Conservation (phyloP, 371 early-diverging fungal species). For the Cladochytrium tenue region DNA sequence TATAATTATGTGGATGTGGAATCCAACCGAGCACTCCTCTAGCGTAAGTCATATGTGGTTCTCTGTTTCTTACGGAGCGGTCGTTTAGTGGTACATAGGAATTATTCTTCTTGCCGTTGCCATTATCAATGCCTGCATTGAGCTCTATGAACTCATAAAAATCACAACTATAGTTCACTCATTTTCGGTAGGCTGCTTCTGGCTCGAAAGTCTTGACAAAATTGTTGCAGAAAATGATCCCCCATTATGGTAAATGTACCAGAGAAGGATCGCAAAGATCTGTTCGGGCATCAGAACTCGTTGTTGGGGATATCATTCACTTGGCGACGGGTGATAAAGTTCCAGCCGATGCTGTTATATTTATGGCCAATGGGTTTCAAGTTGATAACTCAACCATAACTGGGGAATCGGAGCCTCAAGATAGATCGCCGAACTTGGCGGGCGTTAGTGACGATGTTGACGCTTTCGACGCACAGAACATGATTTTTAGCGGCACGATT, state of each 20-base stretch:
- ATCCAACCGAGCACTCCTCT: slow-evolving; percentile 40
- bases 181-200: slow-evolving; percentile 30
- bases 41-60: slow-evolving; percentile 28
- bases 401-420: slow-evolving; percentile 52
- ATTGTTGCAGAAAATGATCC: no score
- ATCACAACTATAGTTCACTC: slow-evolving; percentile 40
- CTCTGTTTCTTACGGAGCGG: not conserved
- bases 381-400: slow-evolving; percentile 54
- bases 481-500: slow-evolving; percentile 47
- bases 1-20: slow-evolving; percentile 32
- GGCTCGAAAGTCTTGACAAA: no score
- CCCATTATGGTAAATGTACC: slow-evolving; percentile 22
- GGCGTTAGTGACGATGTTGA: slow-evolving; percentile 18
- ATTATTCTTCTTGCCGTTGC: slow-evolving; percentile 42
- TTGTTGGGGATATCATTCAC: slow-evolving; percentile 49
- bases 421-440: slow-evolving; percentile 13
- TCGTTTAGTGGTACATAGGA: slow-evolving; percentile 33
- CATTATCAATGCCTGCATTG: slow-evolving; percentile 46
- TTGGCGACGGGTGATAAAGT: slow-evolving; percentile 51
- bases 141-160: slow-evolving; percentile 49
- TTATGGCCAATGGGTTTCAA: slow-evolving; percentile 36
- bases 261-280: slow-evolving; percentile 15
- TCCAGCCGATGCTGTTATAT: slow-evolving; percentile 52
- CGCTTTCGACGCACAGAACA: slow-evolving; percentile 46
- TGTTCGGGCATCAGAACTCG: slow-evolving; percentile 27